These are phyloP conservation scores for Monosporascus sp. DNA, from an alignment of 2,329 filamentous ascomycete species.

Conservation along the genomic window DNA sequence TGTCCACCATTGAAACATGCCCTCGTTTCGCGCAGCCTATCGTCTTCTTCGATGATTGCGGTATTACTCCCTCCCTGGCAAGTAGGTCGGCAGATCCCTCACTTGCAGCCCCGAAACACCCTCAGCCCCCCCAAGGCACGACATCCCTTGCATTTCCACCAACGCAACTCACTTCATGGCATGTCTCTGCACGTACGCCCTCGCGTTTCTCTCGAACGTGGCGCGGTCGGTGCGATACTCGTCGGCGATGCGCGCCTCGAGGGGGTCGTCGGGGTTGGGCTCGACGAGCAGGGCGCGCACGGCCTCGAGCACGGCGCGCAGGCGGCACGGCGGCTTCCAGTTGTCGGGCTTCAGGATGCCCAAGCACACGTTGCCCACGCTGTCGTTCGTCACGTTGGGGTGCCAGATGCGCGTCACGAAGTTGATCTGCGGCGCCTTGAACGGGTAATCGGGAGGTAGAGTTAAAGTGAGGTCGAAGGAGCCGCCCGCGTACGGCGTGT, in stretches of 20 bases:
- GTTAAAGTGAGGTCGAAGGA: constrained; percentile 66
- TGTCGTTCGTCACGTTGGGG: constrained; percentile 88
- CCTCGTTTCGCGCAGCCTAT: too few relatives aligned
- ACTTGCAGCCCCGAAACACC: background rate
- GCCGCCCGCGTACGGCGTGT: constrained; percentile 55
- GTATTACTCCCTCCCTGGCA: too few relatives aligned
- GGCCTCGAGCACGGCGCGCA: constrained; percentile 71
- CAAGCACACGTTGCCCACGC: constrained; percentile 79
- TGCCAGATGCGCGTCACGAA: constrained; percentile 93
- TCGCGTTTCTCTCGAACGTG: constrained; percentile 70
- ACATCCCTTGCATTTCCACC: background rate
- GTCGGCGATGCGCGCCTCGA: constrained; percentile 81
- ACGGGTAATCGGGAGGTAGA: constrained; percentile 79
- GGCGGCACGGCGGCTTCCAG: constrained; percentile 85
- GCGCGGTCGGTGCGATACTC: constrained; percentile 66
- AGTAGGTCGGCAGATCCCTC: background rate
- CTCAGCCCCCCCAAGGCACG: background rate
- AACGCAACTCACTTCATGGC: constrained; percentile 38
- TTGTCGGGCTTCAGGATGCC: constrained; percentile 76
- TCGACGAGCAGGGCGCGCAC: constrained; percentile 69
- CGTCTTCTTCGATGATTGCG: too few relatives aligned
- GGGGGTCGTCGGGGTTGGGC: constrained; percentile 83
- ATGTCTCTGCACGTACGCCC: constrained; percentile 68
- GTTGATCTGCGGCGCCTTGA: constrained; percentile 75
- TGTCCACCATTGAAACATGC: too few relatives aligned